Evolutionary conservation across 2,329 filamentous ascomycete genomes (phyloP), one percentile per base, ranked within the genome.

Genomic region (Colletotrichum endophyticum): DNA sequence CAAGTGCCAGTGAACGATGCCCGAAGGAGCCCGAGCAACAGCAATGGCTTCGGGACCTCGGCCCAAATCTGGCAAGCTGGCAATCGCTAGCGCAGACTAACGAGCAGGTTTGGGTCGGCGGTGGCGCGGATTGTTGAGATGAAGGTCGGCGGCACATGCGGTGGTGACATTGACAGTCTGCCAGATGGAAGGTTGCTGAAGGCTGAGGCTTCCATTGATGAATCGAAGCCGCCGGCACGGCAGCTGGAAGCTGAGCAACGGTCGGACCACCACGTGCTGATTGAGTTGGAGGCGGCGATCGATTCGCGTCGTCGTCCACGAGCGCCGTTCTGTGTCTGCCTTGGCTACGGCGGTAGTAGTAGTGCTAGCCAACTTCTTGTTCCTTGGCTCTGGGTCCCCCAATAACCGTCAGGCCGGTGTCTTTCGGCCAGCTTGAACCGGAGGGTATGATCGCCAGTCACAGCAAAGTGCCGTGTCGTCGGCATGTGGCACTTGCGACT

Each of bases 371-470:
- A 22, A 53, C 44, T 28, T 30, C 25, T 53, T 22, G 11, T 22
- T 22, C 44, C 44, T 22, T 53, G 44, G 44, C 44, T 53, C n/a
- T 53, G n/a, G 44, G n/a, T 49, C 16, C 27, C 28, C n/a, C 6
- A 56, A 19, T 32, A 32, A 13, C 19, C n/a, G 36, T 13, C 8
- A 25, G 56, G 53, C 12, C 34, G 67, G 56, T 9, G 32, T 28
- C 36, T 49, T 70, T 70, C 56, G n/a, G 53, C 53, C 49, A 74
- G 44, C 30, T 68, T 67, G 63, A 62, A 36, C 62, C 53, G 34
- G 34, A 66, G 15, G 30, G 62, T 73, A 67, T 73, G 73, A 75
- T 72, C 73, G 30, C 63, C 70, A 73, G 73, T 76, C 63, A 36
- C 56, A 75, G 70, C 36, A 64, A 64, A 67, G 44, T 64, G 57